phyloP scores from a whole-genome alignment of 495 filamentous ascomycete genomes.

The Wilcoxina mikolae region DNA sequence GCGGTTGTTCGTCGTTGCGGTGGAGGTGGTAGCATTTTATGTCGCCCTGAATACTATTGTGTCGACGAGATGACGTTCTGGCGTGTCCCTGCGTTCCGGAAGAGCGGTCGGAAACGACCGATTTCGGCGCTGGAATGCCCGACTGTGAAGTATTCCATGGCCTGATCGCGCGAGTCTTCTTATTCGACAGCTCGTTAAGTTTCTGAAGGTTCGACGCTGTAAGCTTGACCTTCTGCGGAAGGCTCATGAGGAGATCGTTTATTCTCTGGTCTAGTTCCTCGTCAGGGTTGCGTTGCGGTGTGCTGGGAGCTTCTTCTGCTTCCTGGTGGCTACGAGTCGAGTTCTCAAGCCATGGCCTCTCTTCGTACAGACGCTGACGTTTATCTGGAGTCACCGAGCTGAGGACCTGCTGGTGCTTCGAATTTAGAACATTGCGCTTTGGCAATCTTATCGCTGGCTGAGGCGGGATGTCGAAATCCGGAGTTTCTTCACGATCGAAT shows the following conservation, averaged over 20 bases:
- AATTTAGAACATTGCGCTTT: slow-evolving; percentile 9
- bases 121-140: slow-evolving; percentile 30
- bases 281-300: slow-evolving; percentile 30
- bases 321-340: not conserved
- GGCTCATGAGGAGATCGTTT: slow-evolving; percentile 60
- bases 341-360: slow-evolving; percentile 3
- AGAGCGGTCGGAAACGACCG: slow-evolving; percentile 42
- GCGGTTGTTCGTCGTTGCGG: slow-evolving; percentile 62
- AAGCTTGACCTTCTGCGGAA: slow-evolving; percentile 68
- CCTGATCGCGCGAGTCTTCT: slow-evolving; percentile 10
- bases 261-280: slow-evolving; percentile 75
- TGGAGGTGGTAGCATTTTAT: slow-evolving; percentile 88
- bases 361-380: not conserved
- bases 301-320: slow-evolving; percentile 10
- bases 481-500: slow-evolving; percentile 10
- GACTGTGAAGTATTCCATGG: slow-evolving; percentile 5
- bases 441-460: slow-evolving; percentile 10
- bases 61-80: slow-evolving; percentile 33
- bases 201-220: slow-evolving; percentile 38
- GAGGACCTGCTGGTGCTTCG: slow-evolving; percentile 7
- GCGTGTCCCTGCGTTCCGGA: slow-evolving; percentile 46
- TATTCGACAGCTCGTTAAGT: slow-evolving; percentile 23
- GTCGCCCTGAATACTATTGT: slow-evolving; percentile 41
- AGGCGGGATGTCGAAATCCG: slow-evolving; percentile 17
- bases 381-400: slow-evolving; percentile 13